Evolutionary conservation across 495 filamentous ascomycete species (phyloP).

Genomic region (Hypoxylon crocopeplum): DNA sequence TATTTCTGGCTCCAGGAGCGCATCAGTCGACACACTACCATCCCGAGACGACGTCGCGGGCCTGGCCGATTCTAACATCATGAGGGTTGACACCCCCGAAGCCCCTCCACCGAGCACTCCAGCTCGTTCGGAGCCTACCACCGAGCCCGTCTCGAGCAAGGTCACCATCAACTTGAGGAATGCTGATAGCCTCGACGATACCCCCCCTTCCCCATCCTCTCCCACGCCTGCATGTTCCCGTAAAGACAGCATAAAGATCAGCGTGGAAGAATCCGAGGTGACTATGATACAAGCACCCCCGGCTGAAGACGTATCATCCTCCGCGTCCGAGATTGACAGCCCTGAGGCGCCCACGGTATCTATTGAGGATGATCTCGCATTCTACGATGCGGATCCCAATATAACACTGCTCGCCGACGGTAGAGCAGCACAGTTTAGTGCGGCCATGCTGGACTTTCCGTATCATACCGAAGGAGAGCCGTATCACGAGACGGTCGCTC

Average conservation of each 20-base stretch:
- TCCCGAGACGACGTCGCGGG: conserved; percentile 34
- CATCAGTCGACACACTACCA: conserved; percentile 48
- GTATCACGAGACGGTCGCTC: conserved; percentile 44
- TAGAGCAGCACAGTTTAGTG: conserved; percentile 25
- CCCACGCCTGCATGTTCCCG: conserved; percentile 43
- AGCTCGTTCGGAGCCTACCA: conserved; percentile 38
- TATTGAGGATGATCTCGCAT: conserved; percentile 44
- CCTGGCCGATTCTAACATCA: conserved; percentile 42
- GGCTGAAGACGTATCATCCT: conserved; percentile 44
- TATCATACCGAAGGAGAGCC: conserved; percentile 49
- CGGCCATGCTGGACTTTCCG: conserved; percentile 47
- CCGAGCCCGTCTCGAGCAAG: conserved; percentile 52
- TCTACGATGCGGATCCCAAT: conserved; percentile 27
- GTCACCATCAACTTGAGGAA: conserved; percentile 63
- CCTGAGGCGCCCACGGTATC: conserved; percentile 44
- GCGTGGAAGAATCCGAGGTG: conserved; percentile 51
- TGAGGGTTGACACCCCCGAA: conserved; percentile 51
- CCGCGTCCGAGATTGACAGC: conserved; percentile 47
- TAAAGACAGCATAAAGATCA: conserved; percentile 43
- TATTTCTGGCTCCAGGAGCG: conserved; percentile 49
- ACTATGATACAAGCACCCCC: conserved; percentile 41
- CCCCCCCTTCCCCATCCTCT: conserved; percentile 55
- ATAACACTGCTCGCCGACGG: conserved; percentile 34
- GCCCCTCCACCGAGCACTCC: conserved; percentile 49
- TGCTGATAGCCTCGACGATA: conserved; percentile 46